Percentiles rank a stretch among this genome's conserved stretches.
Conservation (phyloP, 2,329 filamentous ascomycete genomes). For the Alternaria atra region DNA sequence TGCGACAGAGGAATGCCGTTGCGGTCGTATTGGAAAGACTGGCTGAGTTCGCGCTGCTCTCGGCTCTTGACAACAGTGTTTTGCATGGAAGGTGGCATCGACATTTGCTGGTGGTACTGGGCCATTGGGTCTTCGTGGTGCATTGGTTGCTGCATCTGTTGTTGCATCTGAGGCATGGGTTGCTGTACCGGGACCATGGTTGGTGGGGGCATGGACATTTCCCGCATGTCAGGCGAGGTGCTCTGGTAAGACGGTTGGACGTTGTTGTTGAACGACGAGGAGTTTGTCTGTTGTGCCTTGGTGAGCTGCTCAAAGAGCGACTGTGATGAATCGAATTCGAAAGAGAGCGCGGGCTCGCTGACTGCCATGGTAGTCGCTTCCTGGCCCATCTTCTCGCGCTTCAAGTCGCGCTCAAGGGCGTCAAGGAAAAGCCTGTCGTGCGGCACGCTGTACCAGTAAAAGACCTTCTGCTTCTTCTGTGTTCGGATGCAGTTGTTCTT, state of each 20-base stretch:
- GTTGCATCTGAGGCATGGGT: slow-evolving; percentile 51
- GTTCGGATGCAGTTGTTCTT: slow-evolving; percentile 99
- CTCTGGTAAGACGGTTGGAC: slow-evolving; percentile 75
- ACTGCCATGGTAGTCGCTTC: slow-evolving; percentile 97
- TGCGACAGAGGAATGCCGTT: slow-evolving; percentile 86
- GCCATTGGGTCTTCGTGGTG: slow-evolving; percentile 72
- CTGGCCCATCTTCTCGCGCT: slow-evolving; percentile 99
- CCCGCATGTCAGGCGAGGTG: slow-evolving; percentile 86
- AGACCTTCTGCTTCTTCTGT: slow-evolving; percentile 99
- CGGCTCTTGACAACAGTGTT: slow-evolving; percentile 80
- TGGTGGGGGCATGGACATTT: slow-evolving; percentile 91
- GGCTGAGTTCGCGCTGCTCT: slow-evolving; percentile 82
- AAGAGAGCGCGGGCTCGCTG: slow-evolving; percentile 95
- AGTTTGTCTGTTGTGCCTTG: slow-evolving; percentile 98
- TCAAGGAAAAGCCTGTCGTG: slow-evolving; percentile 98
- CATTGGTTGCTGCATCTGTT: slow-evolving; percentile 59
- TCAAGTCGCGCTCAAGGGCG: slow-evolving; percentile 94
- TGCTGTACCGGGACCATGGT: slow-evolving; percentile 72
- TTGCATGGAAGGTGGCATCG: slow-evolving; percentile 75
- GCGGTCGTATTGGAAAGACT: slow-evolving; percentile 85
- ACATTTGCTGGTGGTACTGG: slow-evolving; percentile 77
- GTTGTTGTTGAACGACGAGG: slow-evolving; percentile 88
- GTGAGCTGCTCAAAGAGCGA: slow-evolving; percentile 99
- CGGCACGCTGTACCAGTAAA: slow-evolving; percentile 99
- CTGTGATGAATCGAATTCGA: slow-evolving; percentile 99